phyloP scores from a whole-genome alignment of 1,284 basidiomycete species.

The Malassezia slooffiae region DNA sequence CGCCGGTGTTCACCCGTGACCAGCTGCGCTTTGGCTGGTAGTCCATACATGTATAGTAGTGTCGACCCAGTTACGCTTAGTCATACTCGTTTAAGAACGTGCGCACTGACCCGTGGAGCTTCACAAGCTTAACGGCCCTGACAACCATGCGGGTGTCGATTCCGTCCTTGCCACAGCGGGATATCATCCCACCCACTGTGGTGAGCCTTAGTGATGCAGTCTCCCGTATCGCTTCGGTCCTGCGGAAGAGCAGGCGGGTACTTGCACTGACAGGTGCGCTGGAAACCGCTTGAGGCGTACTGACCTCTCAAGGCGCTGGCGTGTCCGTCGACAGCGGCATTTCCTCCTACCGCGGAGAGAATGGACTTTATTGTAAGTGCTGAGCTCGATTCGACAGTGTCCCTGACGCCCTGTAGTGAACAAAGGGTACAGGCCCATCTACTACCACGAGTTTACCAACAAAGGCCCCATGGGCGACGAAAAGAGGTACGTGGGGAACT shows the following conservation, averaged over 20 bases:
- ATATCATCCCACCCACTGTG: constrained; percentile 14
- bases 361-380: constrained; percentile 31
- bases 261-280: constrained; percentile 26
- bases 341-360: constrained; percentile 40
- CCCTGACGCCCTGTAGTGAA: constrained; percentile 19
- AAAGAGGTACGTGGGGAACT: no score
- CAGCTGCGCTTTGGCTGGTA: constrained; percentile 42
- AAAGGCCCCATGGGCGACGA: constrained; percentile 23
- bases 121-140: not conserved
- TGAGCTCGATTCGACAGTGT: no score
- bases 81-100: no score
- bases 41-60: not conserved
- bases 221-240: constrained; percentile 21
- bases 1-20: constrained; percentile 49
- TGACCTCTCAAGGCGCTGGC: constrained; percentile 38
- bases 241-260: constrained; percentile 19
- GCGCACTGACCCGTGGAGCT: not conserved
- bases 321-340: constrained; percentile 44
- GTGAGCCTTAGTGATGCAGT: constrained; percentile 23
- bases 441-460: constrained; percentile 41
- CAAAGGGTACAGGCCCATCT: constrained; percentile 43
- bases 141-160: constrained; percentile 40
- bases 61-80: not conserved
- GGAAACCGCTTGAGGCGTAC: not conserved
- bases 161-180: constrained; percentile 32